Base-by-base conservation (phyloP, 768 basidiomycete genomes). In the Serendipita vermifera region DNA sequence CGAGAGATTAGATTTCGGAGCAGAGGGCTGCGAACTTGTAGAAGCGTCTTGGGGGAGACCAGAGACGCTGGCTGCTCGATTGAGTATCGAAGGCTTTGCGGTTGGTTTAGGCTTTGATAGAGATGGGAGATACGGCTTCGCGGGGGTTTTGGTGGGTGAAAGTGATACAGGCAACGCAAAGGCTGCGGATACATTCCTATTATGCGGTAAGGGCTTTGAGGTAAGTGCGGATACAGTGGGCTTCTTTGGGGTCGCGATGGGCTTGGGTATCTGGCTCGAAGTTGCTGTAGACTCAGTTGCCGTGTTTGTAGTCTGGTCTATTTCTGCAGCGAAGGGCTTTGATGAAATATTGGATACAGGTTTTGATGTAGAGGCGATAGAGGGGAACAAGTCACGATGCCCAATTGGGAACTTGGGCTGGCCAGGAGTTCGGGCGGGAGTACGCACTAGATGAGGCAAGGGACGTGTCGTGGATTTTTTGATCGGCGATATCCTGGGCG, bases 131-230 rank as follows among this genome's bases (percentile, higher is more conserved):
- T 26, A 26, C 20, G 27, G n/a, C 31, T 29, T 20, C 7, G 20
- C 46, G 24, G 46, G 46, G 20, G 46, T 51, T 29, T 51, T 51
- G 6, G 22, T 51, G 20, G 46, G 46, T 7, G 46, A 51, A 15
- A 51, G 27, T 15, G 46, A 15, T 5, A 51, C 46, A 51, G 46
- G 46, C 11, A 51, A 29, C 24, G 46, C 46, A 29, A 51, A 51
- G 5, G 46, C 46, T 26, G 46, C 46, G 46, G 46, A 51, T 22
- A 51, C 46, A 51, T 51, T 51, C 7, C n/a, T n/a, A n/a, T n/a
- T n/a, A n/a, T n/a, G n/a, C n/a, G n/a, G n/a, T n/a, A n/a, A 9
- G 35, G 35, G 9, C 35, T 9, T 36, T 9, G 35, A 9, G 9
- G 35, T 9, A 9, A 9, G 9, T 36, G 35, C n/a, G 9, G 35